Conservation (phyloP, 805 yeast genomes). For the Candida ponderosae region DNA sequence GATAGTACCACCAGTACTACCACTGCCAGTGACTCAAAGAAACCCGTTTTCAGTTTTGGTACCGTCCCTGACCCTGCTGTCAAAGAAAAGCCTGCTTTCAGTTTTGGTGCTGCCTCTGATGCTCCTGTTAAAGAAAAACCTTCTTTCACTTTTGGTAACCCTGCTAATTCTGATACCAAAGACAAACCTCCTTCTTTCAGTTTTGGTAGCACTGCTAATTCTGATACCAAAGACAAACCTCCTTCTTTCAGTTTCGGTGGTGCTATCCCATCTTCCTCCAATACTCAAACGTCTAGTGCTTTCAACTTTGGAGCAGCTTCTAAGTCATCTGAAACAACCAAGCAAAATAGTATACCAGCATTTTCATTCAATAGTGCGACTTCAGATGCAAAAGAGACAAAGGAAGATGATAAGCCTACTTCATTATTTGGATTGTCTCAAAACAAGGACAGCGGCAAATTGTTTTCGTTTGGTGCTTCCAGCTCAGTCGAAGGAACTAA, state of each 20-base stretch:
- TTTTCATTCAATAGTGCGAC: too few relatives aligned
- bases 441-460: too few relatives aligned
- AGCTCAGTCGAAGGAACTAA: slow-evolving; percentile 2
- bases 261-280: too few relatives aligned
- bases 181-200: slow-evolving; percentile 12
- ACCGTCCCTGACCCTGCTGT: slow-evolving; percentile 1
- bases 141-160: slow-evolving; percentile 7
- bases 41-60: background rate
- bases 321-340: too few relatives aligned
- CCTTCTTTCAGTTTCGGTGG: background rate
- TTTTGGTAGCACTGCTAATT: slow-evolving; percentile 7
- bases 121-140: slow-evolving; percentile 1
- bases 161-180: slow-evolving; percentile 2
- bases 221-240: too few relatives aligned
- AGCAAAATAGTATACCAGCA: slow-evolving; percentile 11
- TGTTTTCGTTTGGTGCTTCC: slow-evolving; percentile 11
- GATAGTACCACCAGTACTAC: background rate
- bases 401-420: too few relatives aligned
- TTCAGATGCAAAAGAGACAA: too few relatives aligned
- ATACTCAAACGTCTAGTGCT: too few relatives aligned
- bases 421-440: too few relatives aligned
- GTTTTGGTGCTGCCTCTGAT: slow-evolving; percentile 5
- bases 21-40: background rate
- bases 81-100: slow-evolving; percentile 2
- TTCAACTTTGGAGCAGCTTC: too few relatives aligned